A percentile compares a stretch with the other conserved stretches of the same genome.
phyloP scores from a whole-genome alignment of 2,329 filamentous ascomycete genomes.

The Simplicillium sp. region DNA sequence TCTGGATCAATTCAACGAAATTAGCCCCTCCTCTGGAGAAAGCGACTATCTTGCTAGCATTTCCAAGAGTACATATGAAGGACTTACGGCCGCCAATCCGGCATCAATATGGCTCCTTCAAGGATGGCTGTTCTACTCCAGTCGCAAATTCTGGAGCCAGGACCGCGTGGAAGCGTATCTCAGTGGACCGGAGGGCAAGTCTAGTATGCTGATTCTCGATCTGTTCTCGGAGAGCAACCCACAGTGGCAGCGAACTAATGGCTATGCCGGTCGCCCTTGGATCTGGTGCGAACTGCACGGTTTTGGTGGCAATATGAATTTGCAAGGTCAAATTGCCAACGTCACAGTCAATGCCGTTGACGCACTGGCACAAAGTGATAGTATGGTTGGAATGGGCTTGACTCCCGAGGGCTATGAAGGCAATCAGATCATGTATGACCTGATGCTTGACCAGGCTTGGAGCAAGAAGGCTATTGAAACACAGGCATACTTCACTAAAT shows the following conservation, averaged over 20 bases:
- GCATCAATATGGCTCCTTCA: conserved; percentile 39
- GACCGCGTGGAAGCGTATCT: conserved; percentile 34
- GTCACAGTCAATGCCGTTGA: conserved; percentile 32
- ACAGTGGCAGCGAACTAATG: conserved; percentile 36
- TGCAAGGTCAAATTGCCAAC: conserved; percentile 38
- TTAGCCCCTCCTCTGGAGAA: conserved; percentile 34
- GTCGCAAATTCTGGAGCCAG: conserved; percentile 28
- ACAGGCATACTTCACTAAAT: conserved; percentile 30
- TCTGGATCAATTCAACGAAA: conserved; percentile 44
- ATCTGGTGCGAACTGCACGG: conserved; percentile 40
- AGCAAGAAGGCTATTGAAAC: conserved; percentile 28
- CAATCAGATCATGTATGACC: conserved; percentile 38
- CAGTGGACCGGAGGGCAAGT: conserved; percentile 27
- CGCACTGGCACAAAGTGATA: conserved; percentile 25
- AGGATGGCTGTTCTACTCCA: conserved; percentile 35
- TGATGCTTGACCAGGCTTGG: conserved; percentile 40
- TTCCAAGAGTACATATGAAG: conserved; percentile 25
- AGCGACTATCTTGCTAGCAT: conserved; percentile 31
- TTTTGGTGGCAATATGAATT: conserved; percentile 34
- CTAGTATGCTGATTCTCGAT: conserved; percentile 38
- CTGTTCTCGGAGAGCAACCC: conserved; percentile 36
- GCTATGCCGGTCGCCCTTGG: conserved; percentile 39
- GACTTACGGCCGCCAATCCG: conserved; percentile 33
- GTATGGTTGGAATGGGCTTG: conserved; percentile 33
- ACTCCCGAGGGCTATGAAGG: conserved; percentile 39